A percentile compares a stretch with the other conserved stretches of the same genome.
Evolutionary conservation across 2,329 filamentous ascomycete genomes (phyloP).

Genomic region (Colletotrichum sp.): DNA sequence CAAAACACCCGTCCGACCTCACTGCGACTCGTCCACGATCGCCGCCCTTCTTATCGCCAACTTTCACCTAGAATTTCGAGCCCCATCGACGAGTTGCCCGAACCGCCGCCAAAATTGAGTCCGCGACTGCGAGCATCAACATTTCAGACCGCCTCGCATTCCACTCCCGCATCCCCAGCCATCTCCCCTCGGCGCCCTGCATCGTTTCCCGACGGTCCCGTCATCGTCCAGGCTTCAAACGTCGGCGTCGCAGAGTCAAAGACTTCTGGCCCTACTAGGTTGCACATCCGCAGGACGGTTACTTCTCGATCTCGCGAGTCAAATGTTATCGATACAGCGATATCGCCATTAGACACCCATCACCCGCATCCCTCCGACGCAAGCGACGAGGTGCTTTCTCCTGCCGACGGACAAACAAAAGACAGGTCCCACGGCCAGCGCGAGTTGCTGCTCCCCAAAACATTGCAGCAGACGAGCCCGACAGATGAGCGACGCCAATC

Average conservation of each 20-base stretch:
- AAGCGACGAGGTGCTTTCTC: conserved; percentile 24
- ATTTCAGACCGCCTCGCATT: conserved; percentile 36
- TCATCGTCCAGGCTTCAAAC: conserved; percentile 13
- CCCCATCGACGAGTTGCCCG: conserved; percentile 16
- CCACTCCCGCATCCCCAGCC: conserved; percentile 23
- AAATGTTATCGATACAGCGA: conserved; percentile 35
- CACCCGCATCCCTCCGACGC: conserved; percentile 35
- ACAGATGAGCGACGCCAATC: conserved; percentile 54
- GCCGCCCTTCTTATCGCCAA: conserved; percentile 14
- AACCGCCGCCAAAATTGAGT: conserved; percentile 23
- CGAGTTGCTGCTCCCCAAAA: conserved; percentile 52
- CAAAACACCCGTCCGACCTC: conserved; percentile 11
- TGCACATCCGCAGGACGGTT: conserved; percentile 42
- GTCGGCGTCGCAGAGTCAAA: conserved; percentile 23
- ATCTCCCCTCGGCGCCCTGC: conserved; percentile 36
- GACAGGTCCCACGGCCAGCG: conserved; percentile 48
- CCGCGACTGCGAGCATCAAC: conserved; percentile 39
- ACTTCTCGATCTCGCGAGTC: conserved; percentile 42
- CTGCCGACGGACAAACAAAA: conserved; percentile 35
- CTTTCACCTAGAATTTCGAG: conserved; percentile 23
- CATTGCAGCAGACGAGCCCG: conserved; percentile 38
- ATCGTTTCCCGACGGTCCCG: conserved; percentile 38
- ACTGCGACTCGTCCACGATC: conserved; percentile 4
- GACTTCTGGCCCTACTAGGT: conserved; percentile 32
- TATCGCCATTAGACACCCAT: conserved; percentile 35